Conservation (phyloP, 768 basidiomycete species). For the Lanmaoa rubissima region DNA sequence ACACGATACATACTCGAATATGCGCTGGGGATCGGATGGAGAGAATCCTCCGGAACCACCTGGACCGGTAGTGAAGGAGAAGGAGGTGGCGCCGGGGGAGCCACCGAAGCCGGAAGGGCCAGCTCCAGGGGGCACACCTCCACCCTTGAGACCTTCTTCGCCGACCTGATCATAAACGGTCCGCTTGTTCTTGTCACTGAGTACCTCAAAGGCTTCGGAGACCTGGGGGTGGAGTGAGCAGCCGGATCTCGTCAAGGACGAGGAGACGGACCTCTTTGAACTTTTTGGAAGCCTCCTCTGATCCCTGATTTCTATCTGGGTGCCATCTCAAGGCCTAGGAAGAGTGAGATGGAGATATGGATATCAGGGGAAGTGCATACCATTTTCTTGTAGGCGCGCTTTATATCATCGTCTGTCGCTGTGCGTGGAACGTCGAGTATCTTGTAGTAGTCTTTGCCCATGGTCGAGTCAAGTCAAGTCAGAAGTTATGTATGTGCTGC, state of each 20-base stretch:
- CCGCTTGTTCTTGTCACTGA: conserved; percentile 84
- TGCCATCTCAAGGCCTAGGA: conserved; percentile 88
- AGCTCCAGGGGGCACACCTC: conserved; percentile 53
- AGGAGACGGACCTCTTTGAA: conserved; percentile 76
- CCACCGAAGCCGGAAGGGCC: conserved; percentile 41
- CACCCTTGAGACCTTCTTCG: conserved; percentile 89
- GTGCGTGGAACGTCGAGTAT: conserved; percentile 68
- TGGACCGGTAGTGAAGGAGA: conserved; percentile 54
- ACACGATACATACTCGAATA: conserved; percentile 72
- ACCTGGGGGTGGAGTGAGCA: conserved; percentile 45
- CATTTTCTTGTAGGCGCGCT: conserved; percentile 95
- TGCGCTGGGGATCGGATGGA: conserved; percentile 79
- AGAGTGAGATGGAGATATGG: conserved; percentile 1
- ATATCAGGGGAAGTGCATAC: conserved; percentile 36
- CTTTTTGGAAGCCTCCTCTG: conserved; percentile 81
- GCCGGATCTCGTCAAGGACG: too few relatives aligned
- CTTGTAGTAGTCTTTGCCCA: conserved; percentile 91
- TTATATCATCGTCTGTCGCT: conserved; percentile 84
- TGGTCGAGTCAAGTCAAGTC: background rate
- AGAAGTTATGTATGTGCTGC: too few relatives aligned
- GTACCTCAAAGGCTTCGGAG: conserved; percentile 94
- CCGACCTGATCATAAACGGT: conserved; percentile 90
- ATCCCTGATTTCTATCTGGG: conserved; percentile 85
- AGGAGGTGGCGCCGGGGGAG: conserved; percentile 52
- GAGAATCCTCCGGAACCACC: conserved; percentile 52